Conservation (phyloP, 2,329 filamentous ascomycete genomes). For the Paecilomyces sp. region DNA sequence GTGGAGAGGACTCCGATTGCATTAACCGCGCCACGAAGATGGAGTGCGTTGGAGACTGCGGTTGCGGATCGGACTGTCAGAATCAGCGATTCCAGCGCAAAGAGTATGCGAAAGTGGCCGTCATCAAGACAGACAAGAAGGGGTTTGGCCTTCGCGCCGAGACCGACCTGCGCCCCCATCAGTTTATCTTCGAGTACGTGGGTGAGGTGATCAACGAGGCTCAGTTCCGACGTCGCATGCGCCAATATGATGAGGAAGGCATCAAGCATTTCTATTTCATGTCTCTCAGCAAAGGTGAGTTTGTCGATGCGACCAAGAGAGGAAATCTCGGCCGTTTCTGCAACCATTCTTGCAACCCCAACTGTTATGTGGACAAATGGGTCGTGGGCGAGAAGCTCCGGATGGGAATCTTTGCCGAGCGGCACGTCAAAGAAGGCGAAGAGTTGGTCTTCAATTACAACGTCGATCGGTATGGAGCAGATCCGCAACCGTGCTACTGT, state of each 20-base stretch:
- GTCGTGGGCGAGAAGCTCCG: conserved; percentile 93
- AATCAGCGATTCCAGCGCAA: conserved; percentile 92
- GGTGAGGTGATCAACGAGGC: conserved; percentile 95
- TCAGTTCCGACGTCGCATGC: conserved; percentile 80
- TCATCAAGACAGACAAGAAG: conserved; percentile 98
- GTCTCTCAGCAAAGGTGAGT: conserved; percentile 93
- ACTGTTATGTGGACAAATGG: conserved; percentile 99
- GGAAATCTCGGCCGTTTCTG: conserved; percentile 95
- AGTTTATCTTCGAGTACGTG: conserved; percentile 97
- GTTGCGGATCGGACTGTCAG: conserved; percentile 80
- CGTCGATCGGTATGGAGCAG: conserved; percentile 92
- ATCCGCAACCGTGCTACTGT: conserved; percentile 95
- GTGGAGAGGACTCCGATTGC: conserved; percentile 93
- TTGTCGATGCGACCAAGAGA: conserved; percentile 94
- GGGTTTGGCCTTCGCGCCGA: conserved; percentile 87
- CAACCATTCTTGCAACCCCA: conserved; percentile 98
- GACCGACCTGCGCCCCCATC: conserved; percentile 65
- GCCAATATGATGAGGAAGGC: conserved; percentile 88
- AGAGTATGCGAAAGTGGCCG: conserved; percentile 82
- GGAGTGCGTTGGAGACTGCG: conserved; percentile 83
- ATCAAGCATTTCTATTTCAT: conserved; percentile 99
- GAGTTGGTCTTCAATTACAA: conserved; percentile 99
- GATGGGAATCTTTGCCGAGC: conserved; percentile 96
- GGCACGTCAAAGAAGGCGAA: conserved; percentile 77
- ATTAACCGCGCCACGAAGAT: conserved; percentile 98